These are phyloP conservation scores for Cercospora beticola DNA, from an alignment of 2,329 filamentous ascomycete species.

Conservation along the genomic window DNA sequence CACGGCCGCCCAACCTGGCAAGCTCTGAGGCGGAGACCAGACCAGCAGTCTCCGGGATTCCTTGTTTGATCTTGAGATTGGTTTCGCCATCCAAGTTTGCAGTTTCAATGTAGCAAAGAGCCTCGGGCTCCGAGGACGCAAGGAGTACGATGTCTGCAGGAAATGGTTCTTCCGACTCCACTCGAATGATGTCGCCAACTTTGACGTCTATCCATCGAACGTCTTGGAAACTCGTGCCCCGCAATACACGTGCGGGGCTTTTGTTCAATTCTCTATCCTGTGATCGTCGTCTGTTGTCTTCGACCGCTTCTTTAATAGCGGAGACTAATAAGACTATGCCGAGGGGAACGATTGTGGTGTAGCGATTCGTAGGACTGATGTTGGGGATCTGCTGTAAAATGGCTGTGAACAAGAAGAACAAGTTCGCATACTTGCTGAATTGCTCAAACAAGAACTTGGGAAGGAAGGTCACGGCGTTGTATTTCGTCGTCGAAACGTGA, in stretches of 20 bases:
- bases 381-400: slow-evolving; percentile 91
- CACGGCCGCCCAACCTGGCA: slow-evolving; percentile 77
- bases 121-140: slow-evolving; percentile 94
- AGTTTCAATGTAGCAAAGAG: slow-evolving; percentile 97
- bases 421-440: slow-evolving; percentile 97
- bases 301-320: slow-evolving; percentile 87
- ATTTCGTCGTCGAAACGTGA: slow-evolving; percentile 95
- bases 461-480: slow-evolving; percentile 88
- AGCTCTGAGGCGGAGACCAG: slow-evolving; percentile 85
- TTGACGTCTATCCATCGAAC: slow-evolving; percentile 91
- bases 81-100: slow-evolving; percentile 97
- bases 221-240: slow-evolving; percentile 79
- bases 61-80: slow-evolving; percentile 98
- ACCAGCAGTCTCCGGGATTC: slow-evolving; percentile 83
- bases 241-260: slow-evolving; percentile 78
- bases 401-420: slow-evolving; percentile 99
- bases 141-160: slow-evolving; percentile 90
- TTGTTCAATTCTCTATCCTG: slow-evolving; percentile 86
- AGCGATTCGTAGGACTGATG: slow-evolving; percentile 91
- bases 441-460: slow-evolving; percentile 98
- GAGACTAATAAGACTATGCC: slow-evolving; percentile 89
- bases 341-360: slow-evolving; percentile 94
- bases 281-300: slow-evolving; percentile 85
- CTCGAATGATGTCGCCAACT: slow-evolving; percentile 88
- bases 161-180: slow-evolving; percentile 93